Conservation (phyloP, 1,139 yeast genomes). For the Lodderomyces elongisporus region DNA sequence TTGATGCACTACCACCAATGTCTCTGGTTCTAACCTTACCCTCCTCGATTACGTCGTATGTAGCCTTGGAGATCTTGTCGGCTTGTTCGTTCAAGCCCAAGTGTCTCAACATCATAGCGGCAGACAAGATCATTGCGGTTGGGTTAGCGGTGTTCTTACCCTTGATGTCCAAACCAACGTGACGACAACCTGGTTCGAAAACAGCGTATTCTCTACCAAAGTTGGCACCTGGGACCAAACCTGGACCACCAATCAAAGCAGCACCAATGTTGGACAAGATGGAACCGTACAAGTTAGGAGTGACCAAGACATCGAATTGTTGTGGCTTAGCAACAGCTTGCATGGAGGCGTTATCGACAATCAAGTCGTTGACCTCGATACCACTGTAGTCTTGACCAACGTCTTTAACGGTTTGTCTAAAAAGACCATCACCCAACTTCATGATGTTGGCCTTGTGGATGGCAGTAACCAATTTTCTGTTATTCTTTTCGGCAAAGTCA, state of each 20-base stretch:
- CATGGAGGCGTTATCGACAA: slow-evolving; percentile 98
- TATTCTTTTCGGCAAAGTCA: slow-evolving; percentile 89
- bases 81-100: slow-evolving; percentile 83
- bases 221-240: slow-evolving; percentile 97
- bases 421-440: slow-evolving; percentile 98
- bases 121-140: slow-evolving; percentile 91
- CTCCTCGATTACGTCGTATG: slow-evolving; percentile 83
- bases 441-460: slow-evolving; percentile 99
- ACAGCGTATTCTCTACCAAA: slow-evolving; percentile 97
- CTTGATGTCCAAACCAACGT: slow-evolving; percentile 94
- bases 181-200: slow-evolving; percentile 99
- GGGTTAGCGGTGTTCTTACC: slow-evolving; percentile 97
- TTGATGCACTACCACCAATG: slow-evolving; percentile 83
- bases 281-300: slow-evolving; percentile 98
- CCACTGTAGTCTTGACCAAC: slow-evolving; percentile 89
- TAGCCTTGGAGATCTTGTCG: slow-evolving; percentile 81
- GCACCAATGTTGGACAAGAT: slow-evolving; percentile 97
- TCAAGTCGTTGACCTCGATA: slow-evolving; percentile 81
- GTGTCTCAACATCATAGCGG: slow-evolving; percentile 90
- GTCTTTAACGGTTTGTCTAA: slow-evolving; percentile 89
- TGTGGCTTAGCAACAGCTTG: slow-evolving; percentile 98
- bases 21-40: slow-evolving; percentile 78
- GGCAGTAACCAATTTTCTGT: slow-evolving; percentile 90
- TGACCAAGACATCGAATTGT: slow-evolving; percentile 95
- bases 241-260: slow-evolving; percentile 97